Percentiles rank a stretch among this genome's conserved stretches.
These are phyloP conservation scores for Darksidea phi DNA, from an alignment of 495 filamentous ascomycete species.

Conservation along the genomic window DNA sequence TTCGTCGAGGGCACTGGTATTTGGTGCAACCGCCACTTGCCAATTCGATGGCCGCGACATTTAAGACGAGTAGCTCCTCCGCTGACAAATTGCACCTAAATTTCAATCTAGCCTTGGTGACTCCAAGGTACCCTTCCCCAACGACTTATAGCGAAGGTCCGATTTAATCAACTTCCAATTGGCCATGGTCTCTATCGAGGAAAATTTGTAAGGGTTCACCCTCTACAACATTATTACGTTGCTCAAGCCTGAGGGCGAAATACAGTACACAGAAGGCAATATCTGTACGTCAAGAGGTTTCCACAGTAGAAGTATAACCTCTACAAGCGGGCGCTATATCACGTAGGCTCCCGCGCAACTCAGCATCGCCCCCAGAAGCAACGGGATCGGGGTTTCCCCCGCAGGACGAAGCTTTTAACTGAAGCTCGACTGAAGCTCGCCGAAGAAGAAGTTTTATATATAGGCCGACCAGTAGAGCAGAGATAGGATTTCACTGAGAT, in stretches of 20 bases:
- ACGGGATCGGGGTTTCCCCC: conserved; percentile 24
- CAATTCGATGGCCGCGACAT: conserved; percentile 47
- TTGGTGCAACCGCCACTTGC: conserved; percentile 35
- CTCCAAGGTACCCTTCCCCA: conserved; percentile 42
- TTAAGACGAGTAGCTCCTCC: conserved; percentile 41
- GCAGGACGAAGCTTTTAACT: conserved; percentile 11
- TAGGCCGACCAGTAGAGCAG: conserved; percentile 23
- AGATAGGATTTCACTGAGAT: conserved; percentile 20
- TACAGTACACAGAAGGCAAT: conserved; percentile 34
- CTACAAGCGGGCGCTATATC: conserved; percentile 9
- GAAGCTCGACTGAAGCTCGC: conserved; percentile 21
- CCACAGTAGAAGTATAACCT: conserved; percentile 11
- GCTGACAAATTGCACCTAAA: conserved; percentile 36
- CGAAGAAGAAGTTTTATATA: conserved; percentile 28
- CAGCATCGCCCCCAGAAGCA: conserved; percentile 7
- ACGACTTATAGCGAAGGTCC: conserved; percentile 38
- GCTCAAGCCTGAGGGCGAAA: conserved; percentile 32
- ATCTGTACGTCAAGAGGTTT: conserved; percentile 23
- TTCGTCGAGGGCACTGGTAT: conserved; percentile 29
- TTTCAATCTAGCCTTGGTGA: conserved; percentile 41
- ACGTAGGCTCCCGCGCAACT: conserved; percentile 11
- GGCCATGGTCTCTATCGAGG: conserved; percentile 39
- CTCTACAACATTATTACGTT: conserved; percentile 27
- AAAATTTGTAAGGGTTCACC: conserved; percentile 29
- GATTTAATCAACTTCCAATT: conserved; percentile 47